Evolutionary conservation across 2,329 filamentous ascomycete species (phyloP).

Genomic region (Botrytis sinoallii): DNA sequence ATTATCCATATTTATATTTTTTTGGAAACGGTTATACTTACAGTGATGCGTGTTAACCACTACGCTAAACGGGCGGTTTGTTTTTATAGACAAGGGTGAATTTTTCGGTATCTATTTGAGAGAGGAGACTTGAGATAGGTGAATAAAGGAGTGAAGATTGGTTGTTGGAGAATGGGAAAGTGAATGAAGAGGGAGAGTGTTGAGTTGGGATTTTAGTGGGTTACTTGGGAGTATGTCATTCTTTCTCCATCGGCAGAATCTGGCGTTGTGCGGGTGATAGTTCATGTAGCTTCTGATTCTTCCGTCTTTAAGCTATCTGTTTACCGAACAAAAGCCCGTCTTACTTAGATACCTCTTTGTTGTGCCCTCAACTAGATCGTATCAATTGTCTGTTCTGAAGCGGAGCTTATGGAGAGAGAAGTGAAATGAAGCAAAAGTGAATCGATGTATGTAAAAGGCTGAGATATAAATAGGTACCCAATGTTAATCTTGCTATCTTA

Average conservation of each 20-base stretch:
- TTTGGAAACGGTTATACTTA: neutral
- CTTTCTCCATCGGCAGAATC: neutral
- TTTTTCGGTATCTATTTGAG: neutral
- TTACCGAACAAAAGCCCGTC: neutral
- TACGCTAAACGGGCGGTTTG: neutral
- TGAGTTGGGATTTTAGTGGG: neutral
- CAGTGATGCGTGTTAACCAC: neutral
- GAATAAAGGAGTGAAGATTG: neutral
- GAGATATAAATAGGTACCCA: neutral
- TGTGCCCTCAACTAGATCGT: neutral
- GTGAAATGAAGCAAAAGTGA: neutral
- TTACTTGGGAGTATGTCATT: neutral
- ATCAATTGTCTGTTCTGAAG: neutral
- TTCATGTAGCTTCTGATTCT: neutral
- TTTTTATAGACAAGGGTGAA: neutral
- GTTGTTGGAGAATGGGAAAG: neutral
- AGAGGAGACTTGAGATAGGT: neutral
- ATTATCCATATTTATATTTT: neutral
- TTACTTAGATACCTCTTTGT: neutral
- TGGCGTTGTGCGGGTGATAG: neutral
- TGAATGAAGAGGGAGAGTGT: neutral
- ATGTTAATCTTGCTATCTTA: neutral
- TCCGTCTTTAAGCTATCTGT: neutral
- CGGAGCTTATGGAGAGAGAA: neutral
- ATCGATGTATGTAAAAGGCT: neutral